Evolutionary conservation across 768 basidiomycete genomes (phyloP), one percentile per base, ranked within the genome.

Genomic region (Paxillus rubicundulus): DNA sequence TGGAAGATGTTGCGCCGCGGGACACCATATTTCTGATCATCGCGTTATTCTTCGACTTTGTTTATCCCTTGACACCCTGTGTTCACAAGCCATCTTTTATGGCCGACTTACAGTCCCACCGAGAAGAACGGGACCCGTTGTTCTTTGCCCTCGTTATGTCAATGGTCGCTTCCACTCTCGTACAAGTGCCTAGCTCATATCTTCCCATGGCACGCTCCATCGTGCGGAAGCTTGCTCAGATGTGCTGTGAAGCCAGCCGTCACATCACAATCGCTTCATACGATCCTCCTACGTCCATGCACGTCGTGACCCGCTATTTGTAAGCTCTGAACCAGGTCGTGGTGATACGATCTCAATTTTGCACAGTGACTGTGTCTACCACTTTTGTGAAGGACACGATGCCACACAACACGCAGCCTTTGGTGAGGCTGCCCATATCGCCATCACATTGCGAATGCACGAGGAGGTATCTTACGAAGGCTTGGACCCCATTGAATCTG

Each of bases 81-180:
- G 74, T 97, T 40, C 94, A 97, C 73, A 89, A 88, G 64, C 91
- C 91, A 24, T 89, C 88, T 2, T 94, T 94, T 68, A 86, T 92
- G 82, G 86, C 89, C n/a, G 93, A 93, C 71, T 75, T 97, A 28
- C 83, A 86, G 56, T 75, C 82, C 0, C 82, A 81, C 39, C 72
- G 90, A 52, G 93, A 95, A 71, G 91, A 94, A 64, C 81, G 83
- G 17, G 89, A 95, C 61, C 91, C 92, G 24, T 81, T 95, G 36
- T 96, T 94, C 75, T 94, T 91, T 61, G 86, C 92, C 5, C 73
- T 96, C 27, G 89, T 97, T 57, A 89, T 94, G 85, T 88, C 86
- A 13, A 90, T 90, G 9, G 82, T 94, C 16, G 89, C 92, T 4
- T 86, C 86, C 14, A 95, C 93, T 1, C 76, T 95, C 10, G 88